Conservation (phyloP, 306 rosid species). For the Sphenostylis stenocarpa region DNA sequence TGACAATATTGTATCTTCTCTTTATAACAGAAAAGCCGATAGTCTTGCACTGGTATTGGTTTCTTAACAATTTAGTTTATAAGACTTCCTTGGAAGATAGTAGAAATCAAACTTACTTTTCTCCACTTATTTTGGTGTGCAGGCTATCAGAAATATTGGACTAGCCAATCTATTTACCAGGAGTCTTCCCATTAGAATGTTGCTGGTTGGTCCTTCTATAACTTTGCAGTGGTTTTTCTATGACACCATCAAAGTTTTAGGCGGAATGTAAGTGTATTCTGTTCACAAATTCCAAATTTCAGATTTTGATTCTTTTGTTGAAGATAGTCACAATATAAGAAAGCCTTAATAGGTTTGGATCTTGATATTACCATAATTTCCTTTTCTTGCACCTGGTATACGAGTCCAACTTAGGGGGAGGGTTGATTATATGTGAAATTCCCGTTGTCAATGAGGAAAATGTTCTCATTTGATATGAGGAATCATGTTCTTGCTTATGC, state of each 20-base stretch:
- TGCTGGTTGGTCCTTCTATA: slow-evolving; percentile 81
- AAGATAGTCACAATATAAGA: not conserved
- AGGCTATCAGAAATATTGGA: slow-evolving; percentile 91
- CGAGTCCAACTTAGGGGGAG: not conserved
- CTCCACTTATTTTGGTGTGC: slow-evolving; percentile 23
- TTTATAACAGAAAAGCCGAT: slow-evolving; percentile 60
- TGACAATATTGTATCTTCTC: slow-evolving; percentile 60
- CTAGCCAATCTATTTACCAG: slow-evolving; percentile 72
- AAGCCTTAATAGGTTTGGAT: not conserved
- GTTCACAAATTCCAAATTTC: slow-evolving; percentile 3
- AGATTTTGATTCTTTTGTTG: slow-evolving; percentile 7
- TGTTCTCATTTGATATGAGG: not conserved
- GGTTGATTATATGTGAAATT: not conserved
- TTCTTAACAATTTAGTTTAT: slow-evolving; percentile 3
- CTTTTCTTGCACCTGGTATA: not conserved
- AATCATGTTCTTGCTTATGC: not conserved
- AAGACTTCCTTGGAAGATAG: slow-evolving; percentile 8
- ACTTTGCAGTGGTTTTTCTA: slow-evolving; percentile 96
- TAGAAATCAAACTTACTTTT: slow-evolving; percentile 11
- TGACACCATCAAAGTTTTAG: slow-evolving; percentile 78
- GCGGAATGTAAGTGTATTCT: slow-evolving; percentile 79
- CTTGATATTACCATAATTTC: not conserved
- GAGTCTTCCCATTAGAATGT: slow-evolving; percentile 84
- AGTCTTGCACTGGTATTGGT: slow-evolving; percentile 52
- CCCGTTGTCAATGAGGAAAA: not conserved